Evolutionary conservation across 768 basidiomycete species (phyloP).

Genomic region (Phanerochaete carnosa): DNA sequence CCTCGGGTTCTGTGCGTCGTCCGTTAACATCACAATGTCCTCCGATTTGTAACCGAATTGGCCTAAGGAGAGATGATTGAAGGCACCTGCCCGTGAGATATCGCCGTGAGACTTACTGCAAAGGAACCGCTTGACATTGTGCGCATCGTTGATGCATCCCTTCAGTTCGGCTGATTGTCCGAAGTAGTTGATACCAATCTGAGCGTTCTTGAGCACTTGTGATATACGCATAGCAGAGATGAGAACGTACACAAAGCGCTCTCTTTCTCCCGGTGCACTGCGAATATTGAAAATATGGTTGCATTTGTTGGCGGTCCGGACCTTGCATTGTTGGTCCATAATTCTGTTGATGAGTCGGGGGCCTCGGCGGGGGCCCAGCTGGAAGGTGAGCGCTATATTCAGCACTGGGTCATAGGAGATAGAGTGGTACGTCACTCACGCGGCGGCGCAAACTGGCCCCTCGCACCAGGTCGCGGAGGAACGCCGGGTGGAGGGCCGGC

Average conservation of each 20-base stretch:
- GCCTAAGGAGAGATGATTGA: constrained; percentile 20
- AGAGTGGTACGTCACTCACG: constrained; percentile 13
- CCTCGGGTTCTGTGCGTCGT: constrained; percentile 41
- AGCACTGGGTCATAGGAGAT: too few species aligned
- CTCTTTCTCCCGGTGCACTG: constrained; percentile 53
- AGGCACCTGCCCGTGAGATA: neutral
- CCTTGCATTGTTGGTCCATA: constrained; percentile 43
- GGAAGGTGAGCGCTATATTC: neutral
- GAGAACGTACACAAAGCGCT: constrained; percentile 45
- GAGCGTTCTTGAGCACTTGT: neutral
- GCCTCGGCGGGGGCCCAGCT: constrained; percentile 30
- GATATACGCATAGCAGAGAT: neutral
- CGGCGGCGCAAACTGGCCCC: constrained; percentile 18
- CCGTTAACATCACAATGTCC: constrained; percentile 58
- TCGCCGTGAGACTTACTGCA: constrained; percentile 24
- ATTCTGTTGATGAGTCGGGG: constrained; percentile 35
- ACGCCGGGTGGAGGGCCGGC: constrained; percentile 16
- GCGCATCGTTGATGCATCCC: constrained; percentile 61
- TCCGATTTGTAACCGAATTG: constrained; percentile 45
- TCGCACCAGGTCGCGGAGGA: neutral
- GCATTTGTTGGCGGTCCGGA: constrained; percentile 26
- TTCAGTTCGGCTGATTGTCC: constrained; percentile 38
- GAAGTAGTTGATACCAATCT: constrained; percentile 57
- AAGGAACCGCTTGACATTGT: constrained; percentile 49
- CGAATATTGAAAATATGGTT: constrained; percentile 51